Base-by-base conservation (phyloP, 148 eudicot species). In the Fagopyrum esculentum region DNA sequence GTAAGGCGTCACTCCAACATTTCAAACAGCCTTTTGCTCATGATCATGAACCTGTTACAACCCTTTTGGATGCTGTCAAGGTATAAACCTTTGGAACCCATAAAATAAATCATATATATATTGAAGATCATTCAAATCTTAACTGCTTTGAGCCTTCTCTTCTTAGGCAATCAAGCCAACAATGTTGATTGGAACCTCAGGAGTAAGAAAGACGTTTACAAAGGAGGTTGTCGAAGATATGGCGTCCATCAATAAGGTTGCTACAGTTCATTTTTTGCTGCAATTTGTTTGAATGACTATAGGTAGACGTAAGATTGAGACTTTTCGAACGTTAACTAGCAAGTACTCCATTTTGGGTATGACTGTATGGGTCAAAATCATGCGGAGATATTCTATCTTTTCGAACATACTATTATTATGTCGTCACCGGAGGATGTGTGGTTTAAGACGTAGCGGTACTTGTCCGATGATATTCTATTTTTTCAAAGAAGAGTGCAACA, bases 1-100 rank as follows among this genome's bases (percentile, higher is more conserved):
- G 98, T 55, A 86, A 72, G 81, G 92, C 86, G 81, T 87, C 96
- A 15, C 97, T 93, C 80, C 98, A 89, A 69, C 88, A 87, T 54
- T 93, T 93, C 85, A 93, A 93, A 79, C 71, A 76, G 79, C 98
- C 98, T 59, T 93, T 89, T 86, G 97, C 98, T 61, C 98, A 93
- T 75, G 94, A 89, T 17, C 90, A 86, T 66, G 88, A 88, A 77
- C 88, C 92, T 17, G 79, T 91, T 45, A 83, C 80, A 73, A 84
- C 77, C 5, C 93, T 93, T 75, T 19, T 89, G 50, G 90, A 88
- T 68, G 97, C 92, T 4, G 91, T 93, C 46, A 83, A 91, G 91
- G 98, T 91, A 81, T 17, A 4, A 17, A 46, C 54, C 30, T 9
- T 49, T 9, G 11, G 2, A 68, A 35, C 46, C 63, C 0, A 17